Evolutionary conservation across 2,329 filamentous ascomycete genomes (phyloP), one percentile per base, ranked within the genome.

Genomic region (Monilinia fructicola): DNA sequence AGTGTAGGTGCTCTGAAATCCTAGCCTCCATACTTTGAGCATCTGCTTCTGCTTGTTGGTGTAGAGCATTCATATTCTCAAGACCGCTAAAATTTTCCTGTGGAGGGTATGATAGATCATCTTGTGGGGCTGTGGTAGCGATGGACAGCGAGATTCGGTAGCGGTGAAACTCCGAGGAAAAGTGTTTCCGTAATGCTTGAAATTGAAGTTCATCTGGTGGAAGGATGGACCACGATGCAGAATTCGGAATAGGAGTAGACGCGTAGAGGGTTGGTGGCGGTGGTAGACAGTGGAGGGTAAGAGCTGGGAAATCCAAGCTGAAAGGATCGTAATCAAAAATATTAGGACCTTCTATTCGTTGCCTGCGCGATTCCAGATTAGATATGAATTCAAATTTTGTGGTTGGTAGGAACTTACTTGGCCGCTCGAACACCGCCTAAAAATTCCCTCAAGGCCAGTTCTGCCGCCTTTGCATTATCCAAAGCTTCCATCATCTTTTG

Each of bases 281-380:
- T 46, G 90, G 87, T 1, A 98, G 86, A 71, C 94, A 89, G 70
- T 90, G 91, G 14, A 97, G 85, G 46, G 90, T 92, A 52, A 98
- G 84, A 9, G 90, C 88, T 9, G 93, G 92, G 74, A 97, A 97
- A 68, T 92, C 92, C 76, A 96, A 87, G 6, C 90, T 84, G 68
- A 93, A 86, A 44, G 94, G 90, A 71, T 97, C 91, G 78, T 97
- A 96, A 71, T 94, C 90, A 73, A 89, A 89, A 3, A 87, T 86
- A 71, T 81, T 80, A 11, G 84, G 84, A 70, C 82, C 80, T 68
- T 87, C 82, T 59, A 87, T 79, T 56, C 85, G 81, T 72, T 83
- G 81, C 72, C 85, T 87, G 69, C 28, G 31, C 53, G 26, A 18
- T 42, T 9, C 26, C 2, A 11, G n/a, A 38, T 66, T 61, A 66